phyloP scores from a whole-genome alignment of 1,139 yeast species.

The Kurtzmaniella quercitrusa region DNA sequence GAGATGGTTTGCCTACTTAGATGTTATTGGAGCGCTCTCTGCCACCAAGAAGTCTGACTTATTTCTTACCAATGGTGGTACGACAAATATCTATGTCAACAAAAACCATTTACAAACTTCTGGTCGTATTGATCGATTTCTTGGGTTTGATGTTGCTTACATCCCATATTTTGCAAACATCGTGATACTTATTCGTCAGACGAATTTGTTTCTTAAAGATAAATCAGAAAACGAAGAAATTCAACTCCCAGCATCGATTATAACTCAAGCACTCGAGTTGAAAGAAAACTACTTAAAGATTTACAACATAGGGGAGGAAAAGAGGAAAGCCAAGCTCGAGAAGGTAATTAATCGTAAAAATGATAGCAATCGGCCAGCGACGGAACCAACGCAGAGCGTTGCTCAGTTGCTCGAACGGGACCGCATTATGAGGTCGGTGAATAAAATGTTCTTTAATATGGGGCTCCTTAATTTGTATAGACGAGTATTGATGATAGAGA shows the following conservation, averaged over 20 bases:
- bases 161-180: constrained; percentile 48
- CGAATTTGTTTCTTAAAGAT: constrained; percentile 20
- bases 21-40: constrained; percentile 59
- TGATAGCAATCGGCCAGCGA: constrained; percentile 2
- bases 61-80: constrained; percentile 16
- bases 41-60: constrained; percentile 30
- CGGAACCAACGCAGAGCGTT: constrained; percentile 14
- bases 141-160: constrained; percentile 55
- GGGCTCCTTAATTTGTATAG: constrained; percentile 56
- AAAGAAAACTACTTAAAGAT: constrained; percentile 32
- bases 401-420: constrained; percentile 28
- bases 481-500: constrained; percentile 47
- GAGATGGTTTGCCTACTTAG: constrained; percentile 71
- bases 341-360: constrained; percentile 14
- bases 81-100: constrained; percentile 8
- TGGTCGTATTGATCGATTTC: constrained; percentile 49
- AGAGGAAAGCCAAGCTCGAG: constrained; percentile 28
- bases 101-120: constrained; percentile 15
- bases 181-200: constrained; percentile 38
- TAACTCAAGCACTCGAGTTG: constrained; percentile 45
- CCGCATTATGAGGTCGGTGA: constrained; percentile 46
- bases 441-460: constrained; percentile 49
- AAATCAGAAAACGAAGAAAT: not conserved
- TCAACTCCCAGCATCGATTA: constrained; percentile 30
- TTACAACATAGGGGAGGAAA: constrained; percentile 31